These are phyloP conservation scores for Kingdonia uniflora DNA, from an alignment of 164 flowering plant species.

Conservation along the genomic window DNA sequence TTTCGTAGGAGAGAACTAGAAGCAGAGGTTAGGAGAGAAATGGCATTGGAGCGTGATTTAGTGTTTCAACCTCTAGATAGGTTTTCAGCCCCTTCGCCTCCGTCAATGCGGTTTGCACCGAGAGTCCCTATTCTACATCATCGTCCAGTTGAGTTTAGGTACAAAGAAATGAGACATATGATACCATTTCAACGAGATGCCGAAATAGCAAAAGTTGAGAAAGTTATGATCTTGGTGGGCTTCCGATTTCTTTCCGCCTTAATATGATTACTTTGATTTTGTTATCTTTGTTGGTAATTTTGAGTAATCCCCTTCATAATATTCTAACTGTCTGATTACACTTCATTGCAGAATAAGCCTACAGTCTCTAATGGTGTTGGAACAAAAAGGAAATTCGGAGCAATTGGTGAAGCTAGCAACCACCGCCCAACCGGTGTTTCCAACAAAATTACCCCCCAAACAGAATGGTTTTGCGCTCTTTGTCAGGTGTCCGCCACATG, in stretches of 20 bases:
- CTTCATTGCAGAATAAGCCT: constrained; percentile 16
- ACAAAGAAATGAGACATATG: not conserved
- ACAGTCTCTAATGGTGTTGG: constrained; percentile 3
- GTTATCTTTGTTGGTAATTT: not conserved
- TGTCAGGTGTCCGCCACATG: constrained; percentile 24
- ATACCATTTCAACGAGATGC: constrained; percentile 9
- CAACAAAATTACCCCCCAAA: constrained; percentile 9
- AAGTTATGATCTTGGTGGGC: constrained; percentile 1
- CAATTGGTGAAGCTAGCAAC: constrained; percentile 2
- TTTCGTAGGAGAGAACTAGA: constrained; percentile 18
- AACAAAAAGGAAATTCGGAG: constrained; percentile 13
- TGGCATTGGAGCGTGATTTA: constrained; percentile 22
- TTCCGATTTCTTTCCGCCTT: not conserved
- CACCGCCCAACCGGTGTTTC: not conserved
- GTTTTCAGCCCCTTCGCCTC: not conserved
- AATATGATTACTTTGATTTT: not conserved
- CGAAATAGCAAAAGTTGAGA: constrained; percentile 4
- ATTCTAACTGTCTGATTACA: no score
- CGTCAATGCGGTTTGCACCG: constrained; percentile 5
- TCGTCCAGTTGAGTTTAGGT: not conserved
- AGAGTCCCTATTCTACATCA: not conserved
- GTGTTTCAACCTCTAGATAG: constrained; percentile 9
- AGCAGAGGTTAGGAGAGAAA: constrained; percentile 28
- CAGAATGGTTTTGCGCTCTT: constrained; percentile 26
- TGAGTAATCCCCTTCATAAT: no score